Conservation (phyloP, 2,329 filamentous ascomycete genomes). For the Xylariaceae sp. region DNA sequence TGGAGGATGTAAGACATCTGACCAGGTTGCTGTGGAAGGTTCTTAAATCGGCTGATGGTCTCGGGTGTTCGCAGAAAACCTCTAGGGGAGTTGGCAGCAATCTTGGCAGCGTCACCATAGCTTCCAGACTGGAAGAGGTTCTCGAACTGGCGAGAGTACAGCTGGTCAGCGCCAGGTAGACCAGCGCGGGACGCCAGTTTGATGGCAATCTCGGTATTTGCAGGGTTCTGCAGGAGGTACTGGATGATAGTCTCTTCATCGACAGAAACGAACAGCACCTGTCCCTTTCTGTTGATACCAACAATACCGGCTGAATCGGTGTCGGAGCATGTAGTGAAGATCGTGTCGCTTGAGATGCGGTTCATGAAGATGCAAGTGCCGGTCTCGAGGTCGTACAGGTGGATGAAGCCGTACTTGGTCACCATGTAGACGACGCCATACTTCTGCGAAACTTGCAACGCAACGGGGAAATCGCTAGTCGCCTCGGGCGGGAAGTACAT, state of each 20-base stretch:
- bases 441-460: slow-evolving; percentile 93
- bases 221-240: slow-evolving; percentile 93
- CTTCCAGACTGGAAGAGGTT: slow-evolving; percentile 72
- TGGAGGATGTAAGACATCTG: slow-evolving; percentile 92
- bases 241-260: slow-evolving; percentile 88
- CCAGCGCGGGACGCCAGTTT: slow-evolving; percentile 93
- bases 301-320: slow-evolving; percentile 79
- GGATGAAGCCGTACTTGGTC: slow-evolving; percentile 98
- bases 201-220: slow-evolving; percentile 86
- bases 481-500: slow-evolving; percentile 97
- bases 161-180: slow-evolving; percentile 84
- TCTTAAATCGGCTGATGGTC: slow-evolving; percentile 95
- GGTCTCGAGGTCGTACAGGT: slow-evolving; percentile 95
- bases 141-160: slow-evolving; percentile 91
- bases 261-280: slow-evolving; percentile 88
- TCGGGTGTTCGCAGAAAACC: slow-evolving; percentile 91
- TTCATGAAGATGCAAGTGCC: slow-evolving; percentile 99
- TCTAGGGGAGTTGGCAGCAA: slow-evolving; percentile 91
- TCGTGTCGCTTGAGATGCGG: slow-evolving; percentile 97
- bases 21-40: slow-evolving; percentile 67
- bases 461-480: slow-evolving; percentile 93
- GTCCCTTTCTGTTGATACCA: slow-evolving; percentile 94
- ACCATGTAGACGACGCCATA: slow-evolving; percentile 97
- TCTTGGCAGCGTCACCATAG: slow-evolving; percentile 85
- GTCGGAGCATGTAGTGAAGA: slow-evolving; percentile 89